phyloP scores from a whole-genome alignment of 2,329 filamentous ascomycete genomes.

The Calonectria fujianensis region DNA sequence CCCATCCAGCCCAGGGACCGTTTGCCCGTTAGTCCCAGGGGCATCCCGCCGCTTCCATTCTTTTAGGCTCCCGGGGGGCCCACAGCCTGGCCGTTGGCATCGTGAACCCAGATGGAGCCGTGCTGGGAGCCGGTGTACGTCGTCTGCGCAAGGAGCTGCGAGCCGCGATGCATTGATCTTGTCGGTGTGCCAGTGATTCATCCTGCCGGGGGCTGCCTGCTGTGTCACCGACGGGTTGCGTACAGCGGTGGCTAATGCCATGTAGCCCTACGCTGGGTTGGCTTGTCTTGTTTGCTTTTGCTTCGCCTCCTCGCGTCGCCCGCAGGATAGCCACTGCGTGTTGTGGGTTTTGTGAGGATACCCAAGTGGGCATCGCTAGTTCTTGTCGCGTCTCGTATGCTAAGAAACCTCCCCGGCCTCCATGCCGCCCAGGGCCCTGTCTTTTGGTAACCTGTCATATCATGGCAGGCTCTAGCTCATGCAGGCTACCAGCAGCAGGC shows the following conservation, averaged over 20 bases:
- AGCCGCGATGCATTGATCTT: neutral
- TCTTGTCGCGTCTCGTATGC: slow-evolving; percentile 21
- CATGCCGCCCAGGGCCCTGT: slow-evolving; percentile 13
- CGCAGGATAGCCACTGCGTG: slow-evolving; percentile 23
- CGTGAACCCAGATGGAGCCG: neutral
- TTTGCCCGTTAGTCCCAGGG: slow-evolving; percentile 37
- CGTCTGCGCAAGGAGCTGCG: neutral
- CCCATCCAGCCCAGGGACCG: slow-evolving; percentile 38
- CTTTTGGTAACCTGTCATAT: slow-evolving; percentile 29
- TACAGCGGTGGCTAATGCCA: neutral
- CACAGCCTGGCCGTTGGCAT: slow-evolving; percentile 19
- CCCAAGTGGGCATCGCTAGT: slow-evolving; percentile 29
- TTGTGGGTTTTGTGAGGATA: slow-evolving; percentile 9
- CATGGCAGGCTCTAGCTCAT: slow-evolving; percentile 16
- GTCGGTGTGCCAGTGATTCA: slow-evolving; percentile 22
- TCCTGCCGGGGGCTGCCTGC: slow-evolving; percentile 10
- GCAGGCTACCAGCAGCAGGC: neutral
- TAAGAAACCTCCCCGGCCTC: slow-evolving; percentile 37
- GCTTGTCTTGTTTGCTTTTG: slow-evolving; percentile 30
- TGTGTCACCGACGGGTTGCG: neutral
- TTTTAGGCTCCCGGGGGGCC: slow-evolving; percentile 21
- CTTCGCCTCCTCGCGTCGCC: slow-evolving; percentile 15
- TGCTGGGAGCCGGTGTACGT: neutral
- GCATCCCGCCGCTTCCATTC: slow-evolving; percentile 33
- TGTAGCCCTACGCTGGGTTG: slow-evolving; percentile 17